Evolutionary conservation across 495 filamentous ascomycete species (phyloP).

Genomic region (Lophiostoma macrostomum): DNA sequence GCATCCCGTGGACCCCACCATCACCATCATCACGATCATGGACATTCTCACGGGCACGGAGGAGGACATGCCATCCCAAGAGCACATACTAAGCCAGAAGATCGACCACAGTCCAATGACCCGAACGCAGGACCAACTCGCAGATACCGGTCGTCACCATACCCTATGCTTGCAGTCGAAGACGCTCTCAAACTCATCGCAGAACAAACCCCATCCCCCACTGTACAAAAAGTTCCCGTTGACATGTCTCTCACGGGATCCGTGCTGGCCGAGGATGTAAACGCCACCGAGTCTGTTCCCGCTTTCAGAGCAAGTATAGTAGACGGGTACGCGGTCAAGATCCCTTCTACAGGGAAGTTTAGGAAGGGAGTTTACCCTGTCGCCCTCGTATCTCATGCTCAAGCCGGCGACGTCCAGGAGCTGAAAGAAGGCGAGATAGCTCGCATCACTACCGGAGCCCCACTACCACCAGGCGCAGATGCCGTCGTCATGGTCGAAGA

Average conservation of each 20-base stretch:
- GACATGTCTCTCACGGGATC: slow-evolving; percentile 62
- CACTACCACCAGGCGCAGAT: slow-evolving; percentile 81
- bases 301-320: slow-evolving; percentile 96
- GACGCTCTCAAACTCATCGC: slow-evolving; percentile 73
- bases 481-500: slow-evolving; percentile 98
- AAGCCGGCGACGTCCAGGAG: slow-evolving; percentile 55
- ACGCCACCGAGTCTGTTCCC: slow-evolving; percentile 76
- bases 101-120: slow-evolving; percentile 69
- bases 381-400: slow-evolving; percentile 79
- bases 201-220: slow-evolving; percentile 61
- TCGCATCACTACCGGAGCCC: slow-evolving; percentile 90
- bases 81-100: slow-evolving; percentile 64
- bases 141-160: slow-evolving; percentile 80
- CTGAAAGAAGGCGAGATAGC: slow-evolving; percentile 74
- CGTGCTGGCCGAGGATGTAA: slow-evolving; percentile 79
- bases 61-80: slow-evolving; percentile 64
- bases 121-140: slow-evolving; percentile 72
- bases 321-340: slow-evolving; percentile 75
- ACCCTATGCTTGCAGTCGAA: slow-evolving; percentile 83
- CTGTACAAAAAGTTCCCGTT: slow-evolving; percentile 56
- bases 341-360: slow-evolving; percentile 28
- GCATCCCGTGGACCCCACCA: slow-evolving; percentile 13
- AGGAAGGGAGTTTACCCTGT: slow-evolving; percentile 80
- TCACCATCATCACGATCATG: slow-evolving; percentile 54
- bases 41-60: slow-evolving; percentile 57